These are phyloP conservation scores for Paraconiothyrium brasiliense DNA, from an alignment of 2,329 filamentous ascomycete species.

Conservation along the genomic window DNA sequence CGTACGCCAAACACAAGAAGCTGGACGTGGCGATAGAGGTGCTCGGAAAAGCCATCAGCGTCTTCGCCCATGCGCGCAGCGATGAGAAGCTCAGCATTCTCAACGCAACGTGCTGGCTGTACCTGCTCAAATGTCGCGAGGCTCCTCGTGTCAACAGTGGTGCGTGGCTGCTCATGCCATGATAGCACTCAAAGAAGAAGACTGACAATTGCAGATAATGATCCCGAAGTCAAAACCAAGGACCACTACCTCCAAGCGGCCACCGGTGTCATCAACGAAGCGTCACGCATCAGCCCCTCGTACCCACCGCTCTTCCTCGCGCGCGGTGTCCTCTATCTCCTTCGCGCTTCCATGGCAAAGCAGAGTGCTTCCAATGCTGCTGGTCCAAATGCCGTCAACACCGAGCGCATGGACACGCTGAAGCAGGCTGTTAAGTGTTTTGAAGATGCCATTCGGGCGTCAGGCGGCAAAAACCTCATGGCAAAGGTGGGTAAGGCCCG, in stretches of 20 bases:
- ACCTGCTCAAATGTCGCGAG: constrained; percentile 86
- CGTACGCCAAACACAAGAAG: constrained; percentile 95
- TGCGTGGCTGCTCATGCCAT: constrained; percentile 22
- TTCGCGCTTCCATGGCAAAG: constrained; percentile 76
- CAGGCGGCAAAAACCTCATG: constrained; percentile 87
- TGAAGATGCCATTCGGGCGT: constrained; percentile 88
- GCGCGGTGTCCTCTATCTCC: constrained; percentile 85
- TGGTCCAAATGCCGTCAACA: constrained; percentile 69
- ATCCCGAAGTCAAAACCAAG: constrained; percentile 84
- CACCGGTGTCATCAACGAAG: constrained; percentile 92
- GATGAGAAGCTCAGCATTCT: constrained; percentile 88
- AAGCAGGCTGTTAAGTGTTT: constrained; percentile 91
- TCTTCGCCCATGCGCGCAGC: constrained; percentile 73
- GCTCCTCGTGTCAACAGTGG: constrained; percentile 73
- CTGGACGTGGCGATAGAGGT: constrained; percentile 82
- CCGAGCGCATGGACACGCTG: constrained; percentile 79
- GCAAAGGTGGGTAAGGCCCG: constrained; percentile 90
- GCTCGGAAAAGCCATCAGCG: constrained; percentile 75
- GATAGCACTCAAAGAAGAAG: neutral
- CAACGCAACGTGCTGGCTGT: constrained; percentile 88
- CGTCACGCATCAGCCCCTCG: constrained; percentile 90
- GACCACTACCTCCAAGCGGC: constrained; percentile 90
- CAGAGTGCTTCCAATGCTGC: constrained; percentile 77
- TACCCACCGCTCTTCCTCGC: constrained; percentile 92
- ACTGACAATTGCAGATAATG: constrained; percentile 50